Base-by-base conservation (phyloP, 306 rosid species). In the Cicer arietinum region DNA sequence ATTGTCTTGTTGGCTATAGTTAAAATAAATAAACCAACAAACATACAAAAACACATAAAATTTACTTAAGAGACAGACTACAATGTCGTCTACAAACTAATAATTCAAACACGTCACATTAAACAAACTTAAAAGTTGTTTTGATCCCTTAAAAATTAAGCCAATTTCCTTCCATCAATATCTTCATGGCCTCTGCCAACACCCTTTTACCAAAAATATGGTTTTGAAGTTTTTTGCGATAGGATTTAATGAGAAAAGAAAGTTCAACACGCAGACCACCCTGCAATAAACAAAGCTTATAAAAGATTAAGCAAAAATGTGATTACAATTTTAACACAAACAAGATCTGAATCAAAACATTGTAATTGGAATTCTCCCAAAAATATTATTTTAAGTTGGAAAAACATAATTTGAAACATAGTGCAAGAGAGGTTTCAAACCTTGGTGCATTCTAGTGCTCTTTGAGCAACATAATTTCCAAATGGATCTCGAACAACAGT, bases 381-480 rank as follows among this genome's bases (percentile, higher is more conserved):
- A 48, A 50, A 50, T 13, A 50, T 50, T 54, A 8, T 8, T 54
- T 17, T 54, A 18, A 17, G 35, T 18, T 7, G 13, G 35, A 30
- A 54, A 54, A 17, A 54, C 12, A 50, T 6, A 50, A 50, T 5
- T 11, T 30, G 51, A 46, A 53, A n/a, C 3, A 9, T 0, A 43
- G 2, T 10, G n/a, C 25, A 9, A 47, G 40, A 14, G 5, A 7
- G n/a, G 48, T 52, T 30, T 3, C 69, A 80, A 64, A 84, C 90
- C 88, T 64, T 5, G 2, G 85, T 73, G 12, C 1, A 43, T 16
- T 64, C 1, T 8, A 82, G 4, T n/a, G 89, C 89, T 22, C 37
- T 46, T 77, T 86, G 90, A 79, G 16, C 80, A 68, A 90, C 86
- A 46, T 20, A 88, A 74, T 88, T 88, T 8, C 88, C 90, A 14